Base-by-base conservation (phyloP, 768 basidiomycete genomes). In the Gloeophyllum trabeum region DNA sequence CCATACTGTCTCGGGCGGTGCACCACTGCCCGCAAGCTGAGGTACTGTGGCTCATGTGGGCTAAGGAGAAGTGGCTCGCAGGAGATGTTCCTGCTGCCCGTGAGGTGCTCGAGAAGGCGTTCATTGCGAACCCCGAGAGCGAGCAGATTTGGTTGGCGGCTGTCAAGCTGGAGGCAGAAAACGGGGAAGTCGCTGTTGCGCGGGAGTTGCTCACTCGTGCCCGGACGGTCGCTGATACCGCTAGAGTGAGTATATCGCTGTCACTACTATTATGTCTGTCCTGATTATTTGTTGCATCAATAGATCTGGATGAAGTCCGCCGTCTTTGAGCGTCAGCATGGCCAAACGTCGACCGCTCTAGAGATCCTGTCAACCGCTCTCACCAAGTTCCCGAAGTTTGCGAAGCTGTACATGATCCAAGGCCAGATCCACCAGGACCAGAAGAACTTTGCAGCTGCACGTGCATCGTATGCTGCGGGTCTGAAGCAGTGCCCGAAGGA, bases 281-380 rank as follows among this genome's bases (percentile, higher is more conserved):
- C 18, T 48, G 16, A 40, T 51, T 36, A 39, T 14, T 13, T 25
- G 41, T 36, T 40, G 26, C 19, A 21, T 19, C 4, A 5, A 6
- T 54, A 94, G 91, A 97, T 99, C 40, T 99, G 94, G 96, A 91
- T 98, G 92, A 98, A 99, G 59, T 91, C 88, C 1, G 92, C 88
- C 2, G 88, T 89, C 1, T 92, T 99, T 51, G 92, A 97, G 54
- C 75, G 93, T 6, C 87, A 94, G 56, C 88, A 92, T 58, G 81
- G 81, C 2, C 75, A 81, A 47, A 66, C 78, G 4, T 70, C 75
- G 13, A 73, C 69, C 1, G 91, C 94, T 0, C 71, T 97, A 16
- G 66, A 78, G 46, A 90, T 84, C 0, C 69, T 91, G 7, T 63
- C 76, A 13, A 68, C 72, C 2, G 94, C 90, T 0, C 70, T 97